phyloP scores from a whole-genome alignment of 148 eudicot genomes.

The Camellia lanceoleosa region DNA sequence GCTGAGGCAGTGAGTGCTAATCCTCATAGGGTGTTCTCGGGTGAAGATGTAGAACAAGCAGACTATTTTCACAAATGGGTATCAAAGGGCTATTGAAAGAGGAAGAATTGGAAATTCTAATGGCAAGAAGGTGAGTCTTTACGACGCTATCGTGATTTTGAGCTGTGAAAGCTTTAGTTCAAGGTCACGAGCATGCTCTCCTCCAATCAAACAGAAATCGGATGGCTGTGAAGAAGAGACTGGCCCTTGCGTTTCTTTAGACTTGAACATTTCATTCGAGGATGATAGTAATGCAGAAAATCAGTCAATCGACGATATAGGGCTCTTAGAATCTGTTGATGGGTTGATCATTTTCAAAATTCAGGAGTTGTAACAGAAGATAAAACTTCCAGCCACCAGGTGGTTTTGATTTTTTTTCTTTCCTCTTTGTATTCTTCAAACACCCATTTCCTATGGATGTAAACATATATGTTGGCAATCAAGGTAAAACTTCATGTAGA shows the following conservation, averaged over 20 bases:
- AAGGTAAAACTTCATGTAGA: slow-evolving; percentile 2
- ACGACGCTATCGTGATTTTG: slow-evolving; percentile 67
- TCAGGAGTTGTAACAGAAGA: slow-evolving; percentile 24
- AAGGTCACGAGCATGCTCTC: slow-evolving; percentile 64
- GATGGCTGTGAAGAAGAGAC: slow-evolving; percentile 26
- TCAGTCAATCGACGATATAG: slow-evolving; percentile 48
- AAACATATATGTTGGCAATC: neutral
- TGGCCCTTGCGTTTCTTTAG: slow-evolving; percentile 52
- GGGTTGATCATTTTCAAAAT: slow-evolving; percentile 46
- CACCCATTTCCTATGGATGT: neutral
- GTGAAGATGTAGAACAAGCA: slow-evolving; percentile 69
- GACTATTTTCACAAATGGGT: slow-evolving; percentile 64
- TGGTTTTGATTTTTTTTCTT: neutral
- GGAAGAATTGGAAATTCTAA: slow-evolving; percentile 42
- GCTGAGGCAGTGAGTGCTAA: slow-evolving; percentile 42
- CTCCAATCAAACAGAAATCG: slow-evolving; percentile 35
- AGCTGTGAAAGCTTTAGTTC: slow-evolving; percentile 63
- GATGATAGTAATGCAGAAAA: slow-evolving; percentile 30
- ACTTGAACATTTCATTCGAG: slow-evolving; percentile 66
- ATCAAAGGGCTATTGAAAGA: slow-evolving; percentile 72
- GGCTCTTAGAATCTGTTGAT: slow-evolving; percentile 66
- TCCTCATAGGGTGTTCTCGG: slow-evolving; percentile 75
- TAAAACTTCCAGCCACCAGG: neutral
- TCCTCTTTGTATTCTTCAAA: neutral
- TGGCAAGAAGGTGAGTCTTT: slow-evolving; percentile 57